These are phyloP conservation scores for Stephania japonica DNA, from an alignment of 164 flowering plant species.

Conservation along the genomic window DNA sequence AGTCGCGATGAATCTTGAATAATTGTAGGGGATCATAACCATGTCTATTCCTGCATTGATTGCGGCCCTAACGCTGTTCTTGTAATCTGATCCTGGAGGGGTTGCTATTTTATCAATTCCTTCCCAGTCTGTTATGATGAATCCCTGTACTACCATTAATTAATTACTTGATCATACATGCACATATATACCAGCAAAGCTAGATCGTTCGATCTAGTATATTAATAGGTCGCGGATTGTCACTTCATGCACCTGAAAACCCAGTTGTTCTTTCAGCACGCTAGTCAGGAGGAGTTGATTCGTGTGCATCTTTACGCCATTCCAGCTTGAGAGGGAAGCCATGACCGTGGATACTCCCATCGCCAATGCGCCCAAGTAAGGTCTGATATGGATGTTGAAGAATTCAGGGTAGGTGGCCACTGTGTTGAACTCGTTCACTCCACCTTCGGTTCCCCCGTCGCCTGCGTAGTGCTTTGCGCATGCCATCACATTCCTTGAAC, in stretches of 20 bases:
- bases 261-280: conserved; percentile 25
- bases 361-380: conserved; percentile 23
- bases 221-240: too few relatives aligned
- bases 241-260: conserved; percentile 27
- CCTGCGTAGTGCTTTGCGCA: conserved; percentile 36
- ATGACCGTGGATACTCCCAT: conserved; percentile 32
- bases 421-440: conserved; percentile 32
- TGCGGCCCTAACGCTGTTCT: conserved; percentile 15
- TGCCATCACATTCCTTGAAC: conserved; percentile 18
- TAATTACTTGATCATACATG: too few relatives aligned
- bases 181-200: too few relatives aligned
- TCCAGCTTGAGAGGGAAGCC: conserved; percentile 36
- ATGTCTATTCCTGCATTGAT: conserved; percentile 34
- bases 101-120: conserved; percentile 20
- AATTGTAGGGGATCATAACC: conserved; percentile 31
- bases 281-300: conserved; percentile 19
- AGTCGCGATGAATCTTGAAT: conserved; percentile 16
- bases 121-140: conserved; percentile 31
- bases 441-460: conserved; percentile 33
- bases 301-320: conserved; percentile 31
- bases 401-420: conserved; percentile 12
- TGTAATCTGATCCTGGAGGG: conserved; percentile 22
- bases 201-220: too few relatives aligned
- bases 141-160: conserved; percentile 32
- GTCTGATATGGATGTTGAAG: conserved; percentile 24